These are phyloP conservation scores for Lecanicillium sp. DNA, from an alignment of 2,329 filamentous ascomycete species.

Conservation along the genomic window DNA sequence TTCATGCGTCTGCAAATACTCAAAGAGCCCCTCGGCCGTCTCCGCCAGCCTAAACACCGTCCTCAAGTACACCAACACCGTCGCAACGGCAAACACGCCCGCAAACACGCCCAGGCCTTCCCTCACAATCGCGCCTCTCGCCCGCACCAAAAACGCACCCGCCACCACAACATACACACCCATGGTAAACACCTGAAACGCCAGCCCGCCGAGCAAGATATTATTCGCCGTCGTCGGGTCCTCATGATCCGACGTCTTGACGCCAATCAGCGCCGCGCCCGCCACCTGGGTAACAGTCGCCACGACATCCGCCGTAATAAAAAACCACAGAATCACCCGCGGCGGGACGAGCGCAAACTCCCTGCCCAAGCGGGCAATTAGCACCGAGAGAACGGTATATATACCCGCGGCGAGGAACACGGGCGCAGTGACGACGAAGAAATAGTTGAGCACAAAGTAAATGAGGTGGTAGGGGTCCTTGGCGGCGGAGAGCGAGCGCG, in stretches of 20 bases:
- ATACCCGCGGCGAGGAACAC: conserved; percentile 50
- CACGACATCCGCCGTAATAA: conserved; percentile 46
- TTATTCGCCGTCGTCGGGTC: conserved; percentile 45
- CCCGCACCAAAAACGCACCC: conserved; percentile 30
- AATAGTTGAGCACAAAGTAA: conserved; percentile 52
- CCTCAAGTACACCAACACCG: conserved; percentile 42
- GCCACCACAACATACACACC: conserved; percentile 38
- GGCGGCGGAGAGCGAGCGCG: conserved; percentile 38
- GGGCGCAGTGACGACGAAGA: conserved; percentile 52
- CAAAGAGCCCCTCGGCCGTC: conserved; percentile 40
- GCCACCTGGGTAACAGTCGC: conserved; percentile 45
- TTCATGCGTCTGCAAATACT: conserved; percentile 39
- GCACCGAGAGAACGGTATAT: conserved; percentile 44
- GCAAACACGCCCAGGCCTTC: conserved; percentile 30
- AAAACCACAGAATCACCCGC: conserved; percentile 41
- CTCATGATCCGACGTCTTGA: conserved; percentile 36
- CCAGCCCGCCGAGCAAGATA: conserved; percentile 46
- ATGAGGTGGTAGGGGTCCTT: conserved; percentile 44
- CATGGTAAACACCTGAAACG: conserved; percentile 46
- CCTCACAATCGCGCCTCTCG: conserved; percentile 20
- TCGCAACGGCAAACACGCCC: conserved; percentile 32
- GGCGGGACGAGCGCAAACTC: conserved; percentile 36
- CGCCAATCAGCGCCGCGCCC: conserved; percentile 47
- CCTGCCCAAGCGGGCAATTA: conserved; percentile 37
- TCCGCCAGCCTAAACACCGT: conserved; percentile 48